phyloP scores from a whole-genome alignment of 768 basidiomycete species.

The Suillus brevipes region DNA sequence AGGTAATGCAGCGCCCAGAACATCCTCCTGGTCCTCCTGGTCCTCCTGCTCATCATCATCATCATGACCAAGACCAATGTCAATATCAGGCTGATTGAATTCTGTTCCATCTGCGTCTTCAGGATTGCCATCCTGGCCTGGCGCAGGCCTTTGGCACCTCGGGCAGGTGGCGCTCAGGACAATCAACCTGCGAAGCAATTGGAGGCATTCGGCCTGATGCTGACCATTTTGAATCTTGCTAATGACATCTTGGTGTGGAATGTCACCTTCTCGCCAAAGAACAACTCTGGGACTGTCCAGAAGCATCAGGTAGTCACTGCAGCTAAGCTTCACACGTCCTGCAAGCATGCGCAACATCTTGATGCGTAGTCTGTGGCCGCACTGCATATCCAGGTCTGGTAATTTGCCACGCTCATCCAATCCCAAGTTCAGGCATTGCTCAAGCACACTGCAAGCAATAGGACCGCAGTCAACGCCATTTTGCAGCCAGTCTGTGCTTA shows the following conservation, averaged over 20 bases:
- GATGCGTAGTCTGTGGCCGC: not conserved
- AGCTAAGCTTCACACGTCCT: too few species aligned
- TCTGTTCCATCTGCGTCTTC: too few species aligned
- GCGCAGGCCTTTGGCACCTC: rapidly evolving
- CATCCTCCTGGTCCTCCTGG: too few species aligned
- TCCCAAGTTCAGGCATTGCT: not conserved
- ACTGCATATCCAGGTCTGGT: not conserved
- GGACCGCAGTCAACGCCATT: not conserved
- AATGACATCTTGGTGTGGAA: not conserved
- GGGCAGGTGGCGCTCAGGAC: not conserved
- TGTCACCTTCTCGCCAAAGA: not conserved
- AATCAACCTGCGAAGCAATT: not conserved
- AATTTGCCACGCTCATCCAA: not conserved
- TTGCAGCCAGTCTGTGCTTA: not conserved
- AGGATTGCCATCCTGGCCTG: too few species aligned
- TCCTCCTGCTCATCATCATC: too few species aligned
- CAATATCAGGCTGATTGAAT: too few species aligned
- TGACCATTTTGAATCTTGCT: not conserved
- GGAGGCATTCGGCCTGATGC: not conserved
- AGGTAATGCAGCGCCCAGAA: rapidly evolving
- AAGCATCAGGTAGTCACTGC: too few species aligned
- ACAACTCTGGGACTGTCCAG: too few species aligned
- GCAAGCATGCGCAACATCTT: not conserved
- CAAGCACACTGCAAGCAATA: not conserved
- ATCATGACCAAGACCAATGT: too few species aligned